phyloP scores from a whole-genome alignment of 2,329 filamentous ascomycete species.

The Zymoseptoria brevis region DNA sequence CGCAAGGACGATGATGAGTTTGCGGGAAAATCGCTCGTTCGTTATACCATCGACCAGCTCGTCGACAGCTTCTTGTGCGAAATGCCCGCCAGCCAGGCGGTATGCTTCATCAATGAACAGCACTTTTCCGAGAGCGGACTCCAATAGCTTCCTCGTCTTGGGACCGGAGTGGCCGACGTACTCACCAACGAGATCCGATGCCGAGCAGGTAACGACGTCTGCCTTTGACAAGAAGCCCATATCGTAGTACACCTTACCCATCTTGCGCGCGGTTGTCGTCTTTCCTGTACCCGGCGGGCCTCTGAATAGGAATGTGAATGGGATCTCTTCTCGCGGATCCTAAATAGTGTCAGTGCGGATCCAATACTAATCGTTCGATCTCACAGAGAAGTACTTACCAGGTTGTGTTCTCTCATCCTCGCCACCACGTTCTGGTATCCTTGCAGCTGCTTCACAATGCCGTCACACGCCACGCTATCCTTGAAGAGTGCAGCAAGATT shows the following conservation, averaged over 20 bases:
- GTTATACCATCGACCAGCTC: constrained; percentile 47
- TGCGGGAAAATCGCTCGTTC: constrained; percentile 50
- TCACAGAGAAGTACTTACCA: constrained; percentile 21
- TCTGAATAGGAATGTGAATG: constrained; percentile 62
- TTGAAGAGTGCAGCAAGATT: constrained; percentile 50
- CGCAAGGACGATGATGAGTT: constrained; percentile 59
- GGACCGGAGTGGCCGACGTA: constrained; percentile 64
- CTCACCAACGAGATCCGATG: constrained; percentile 59
- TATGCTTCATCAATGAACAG: constrained; percentile 69
- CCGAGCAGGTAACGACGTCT: constrained; percentile 59
- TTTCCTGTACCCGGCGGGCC: constrained; percentile 64
- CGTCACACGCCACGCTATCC: constrained; percentile 51
- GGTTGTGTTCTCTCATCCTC: constrained; percentile 43
- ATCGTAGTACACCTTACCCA: constrained; percentile 69
- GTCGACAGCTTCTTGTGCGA: constrained; percentile 48
- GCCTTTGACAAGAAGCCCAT: constrained; percentile 57
- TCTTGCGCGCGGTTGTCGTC: constrained; percentile 63
- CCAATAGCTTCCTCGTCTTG: constrained; percentile 53
- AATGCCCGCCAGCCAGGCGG: constrained; percentile 50
- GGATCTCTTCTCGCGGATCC: constrained; percentile 51
- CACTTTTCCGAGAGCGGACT: constrained; percentile 56
- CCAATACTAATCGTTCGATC: background rate
- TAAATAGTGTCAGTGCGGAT: background rate
- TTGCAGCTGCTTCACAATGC: constrained; percentile 46
- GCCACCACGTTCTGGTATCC: constrained; percentile 47